Evolutionary conservation across 2,329 filamentous ascomycete genomes (phyloP).

Genomic region (Nemania serpens): DNA sequence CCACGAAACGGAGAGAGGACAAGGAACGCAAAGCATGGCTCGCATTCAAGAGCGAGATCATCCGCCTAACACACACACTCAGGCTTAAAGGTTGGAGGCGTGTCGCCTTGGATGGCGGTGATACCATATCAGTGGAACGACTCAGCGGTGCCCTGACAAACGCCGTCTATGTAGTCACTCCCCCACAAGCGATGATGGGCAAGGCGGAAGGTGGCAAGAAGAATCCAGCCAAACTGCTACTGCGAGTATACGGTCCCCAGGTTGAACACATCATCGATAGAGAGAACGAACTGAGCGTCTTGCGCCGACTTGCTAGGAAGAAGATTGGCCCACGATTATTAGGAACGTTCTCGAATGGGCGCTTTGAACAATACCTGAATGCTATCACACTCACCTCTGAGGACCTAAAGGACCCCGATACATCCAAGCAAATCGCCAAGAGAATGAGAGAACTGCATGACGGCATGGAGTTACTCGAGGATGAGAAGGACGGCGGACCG

Average conservation of each 20-base stretch:
- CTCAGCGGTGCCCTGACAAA: constrained; percentile 94
- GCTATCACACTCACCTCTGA: constrained; percentile 77
- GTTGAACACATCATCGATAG: constrained; percentile 96
- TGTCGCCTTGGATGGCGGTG: constrained; percentile 73
- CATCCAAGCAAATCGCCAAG: constrained; percentile 91
- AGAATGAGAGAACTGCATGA: constrained; percentile 96
- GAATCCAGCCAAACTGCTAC: constrained; percentile 70
- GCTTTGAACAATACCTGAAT: constrained; percentile 94
- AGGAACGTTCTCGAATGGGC: constrained; percentile 90
- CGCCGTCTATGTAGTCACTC: constrained; percentile 91
- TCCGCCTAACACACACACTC: constrained; percentile 86
- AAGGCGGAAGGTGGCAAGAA: constrained; percentile 48
- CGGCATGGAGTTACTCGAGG: constrained; percentile 81
- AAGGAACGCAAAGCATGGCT: constrained; percentile 80
- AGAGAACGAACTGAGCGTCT: constrained; percentile 84
- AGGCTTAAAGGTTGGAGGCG: constrained; percentile 89
- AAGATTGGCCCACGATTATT: constrained; percentile 90
- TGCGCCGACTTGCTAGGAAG: constrained; percentile 84
- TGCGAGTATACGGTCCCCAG: constrained; percentile 92
- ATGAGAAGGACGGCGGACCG: constrained; percentile 78
- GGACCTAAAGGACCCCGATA: constrained; percentile 80
- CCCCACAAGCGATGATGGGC: constrained; percentile 66
- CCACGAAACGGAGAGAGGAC: constrained; percentile 53
- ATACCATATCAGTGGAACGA: constrained; percentile 71
- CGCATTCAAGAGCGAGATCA: constrained; percentile 89